Conservation (phyloP, 345 rosid genomes). For the Eucalyptus sideroxylon region DNA sequence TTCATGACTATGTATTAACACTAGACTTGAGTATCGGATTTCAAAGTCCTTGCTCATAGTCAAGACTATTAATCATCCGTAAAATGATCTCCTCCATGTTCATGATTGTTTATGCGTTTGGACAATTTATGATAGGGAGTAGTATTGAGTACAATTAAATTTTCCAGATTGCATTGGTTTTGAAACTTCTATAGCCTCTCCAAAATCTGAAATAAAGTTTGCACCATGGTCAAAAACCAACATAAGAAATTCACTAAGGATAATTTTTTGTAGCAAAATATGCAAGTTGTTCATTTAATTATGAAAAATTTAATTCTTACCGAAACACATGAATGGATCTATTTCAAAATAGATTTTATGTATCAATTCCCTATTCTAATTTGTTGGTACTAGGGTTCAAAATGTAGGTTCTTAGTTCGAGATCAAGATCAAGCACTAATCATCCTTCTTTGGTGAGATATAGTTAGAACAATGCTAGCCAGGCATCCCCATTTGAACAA, state of each 20-base stretch:
- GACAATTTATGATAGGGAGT: neutral
- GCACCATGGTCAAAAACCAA: neutral
- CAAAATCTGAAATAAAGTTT: neutral
- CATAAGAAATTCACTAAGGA: neutral
- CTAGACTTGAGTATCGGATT: neutral
- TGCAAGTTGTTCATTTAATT: neutral
- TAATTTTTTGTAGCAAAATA: neutral
- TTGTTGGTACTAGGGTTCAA: accelerated
- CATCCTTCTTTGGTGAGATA: neutral
- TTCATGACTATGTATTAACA: neutral
- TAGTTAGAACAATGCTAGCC: neutral
- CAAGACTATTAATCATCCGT: neutral
- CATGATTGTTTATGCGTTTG: neutral
- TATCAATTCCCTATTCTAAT: neutral
- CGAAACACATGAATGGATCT: neutral
- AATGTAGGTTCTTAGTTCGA: neutral
- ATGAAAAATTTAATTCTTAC: neutral
- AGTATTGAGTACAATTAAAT: neutral
- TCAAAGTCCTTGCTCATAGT: neutral
- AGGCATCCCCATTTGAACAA: neutral
- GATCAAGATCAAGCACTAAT: neutral
- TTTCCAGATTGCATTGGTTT: neutral
- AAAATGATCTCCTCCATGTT: neutral
- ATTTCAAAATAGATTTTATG: accelerated
- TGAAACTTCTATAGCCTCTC: neutral